phyloP scores from a whole-genome alignment of 192 early-diverging fungal species.

The Mortierella alpina region DNA sequence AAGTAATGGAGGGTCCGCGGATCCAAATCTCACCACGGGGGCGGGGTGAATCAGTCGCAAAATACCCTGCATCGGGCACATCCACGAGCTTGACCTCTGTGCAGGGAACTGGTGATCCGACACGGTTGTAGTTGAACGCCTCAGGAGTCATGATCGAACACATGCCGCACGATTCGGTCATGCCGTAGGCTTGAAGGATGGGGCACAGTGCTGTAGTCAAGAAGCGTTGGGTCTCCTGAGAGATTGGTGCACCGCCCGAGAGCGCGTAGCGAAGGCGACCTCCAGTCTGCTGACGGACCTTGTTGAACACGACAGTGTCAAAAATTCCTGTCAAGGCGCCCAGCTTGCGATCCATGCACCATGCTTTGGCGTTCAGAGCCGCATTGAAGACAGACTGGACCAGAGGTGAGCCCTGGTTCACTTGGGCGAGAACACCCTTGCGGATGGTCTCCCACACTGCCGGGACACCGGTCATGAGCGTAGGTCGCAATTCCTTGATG shows the following conservation, averaged over 20 bases:
- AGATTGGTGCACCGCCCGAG: slow-evolving; percentile 89
- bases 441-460: slow-evolving; percentile 89
- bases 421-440: slow-evolving; percentile 79
- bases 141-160: slow-evolving; percentile 72
- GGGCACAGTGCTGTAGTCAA: slow-evolving; percentile 78
- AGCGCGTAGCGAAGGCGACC: slow-evolving; percentile 82
- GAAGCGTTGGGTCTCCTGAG: slow-evolving; percentile 83
- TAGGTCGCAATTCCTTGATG: slow-evolving; percentile 75
- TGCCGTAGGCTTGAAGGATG: slow-evolving; percentile 85
- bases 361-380: slow-evolving; percentile 76
- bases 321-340: slow-evolving; percentile 70
- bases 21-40: slow-evolving; percentile 93
- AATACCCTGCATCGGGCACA: slow-evolving; percentile 67
- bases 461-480: slow-evolving; percentile 82
- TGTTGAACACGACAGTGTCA: slow-evolving; percentile 82
- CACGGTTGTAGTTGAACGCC: slow-evolving; percentile 62
- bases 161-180: slow-evolving; percentile 82
- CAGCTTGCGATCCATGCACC: slow-evolving; percentile 57
- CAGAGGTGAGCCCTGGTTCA: slow-evolving; percentile 58
- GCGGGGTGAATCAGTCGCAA: slow-evolving; percentile 66
- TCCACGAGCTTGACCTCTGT: slow-evolving; percentile 83
- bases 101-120: slow-evolving; percentile 79
- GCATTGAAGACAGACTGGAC: slow-evolving; percentile 74
- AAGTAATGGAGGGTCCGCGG: slow-evolving; percentile 78
- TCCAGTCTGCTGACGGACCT: slow-evolving; percentile 82